Percentiles rank a stretch among this genome's conserved stretches.
Evolutionary conservation across 2,329 filamentous ascomycete species (phyloP).

Genomic region (Pseudocercospora eumusae): DNA sequence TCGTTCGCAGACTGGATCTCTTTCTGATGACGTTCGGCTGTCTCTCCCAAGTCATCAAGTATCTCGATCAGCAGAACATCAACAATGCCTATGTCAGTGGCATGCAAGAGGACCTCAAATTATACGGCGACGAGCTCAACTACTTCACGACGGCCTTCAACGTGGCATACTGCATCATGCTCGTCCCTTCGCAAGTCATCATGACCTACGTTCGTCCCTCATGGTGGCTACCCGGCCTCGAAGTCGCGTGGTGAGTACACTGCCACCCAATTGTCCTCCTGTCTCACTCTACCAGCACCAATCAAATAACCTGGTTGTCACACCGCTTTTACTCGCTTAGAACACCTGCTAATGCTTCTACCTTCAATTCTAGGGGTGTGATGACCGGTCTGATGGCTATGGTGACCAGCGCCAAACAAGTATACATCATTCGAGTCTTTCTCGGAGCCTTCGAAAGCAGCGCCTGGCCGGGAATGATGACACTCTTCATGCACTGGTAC

Average conservation of each 20-base stretch:
- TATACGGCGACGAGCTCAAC: conserved; percentile 35
- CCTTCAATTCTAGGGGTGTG: no score
- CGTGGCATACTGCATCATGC: conserved; percentile 44
- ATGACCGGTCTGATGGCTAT: conserved; percentile 38
- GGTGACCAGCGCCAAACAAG: conserved; percentile 33
- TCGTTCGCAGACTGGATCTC: conserved; percentile 44
- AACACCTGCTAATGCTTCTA: no score
- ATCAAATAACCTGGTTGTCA: no score
- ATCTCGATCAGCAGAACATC: conserved; percentile 37
- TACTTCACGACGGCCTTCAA: conserved; percentile 47
- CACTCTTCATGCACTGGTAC: conserved; percentile 42
- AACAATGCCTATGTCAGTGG: conserved; percentile 31
- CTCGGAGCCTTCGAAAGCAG: conserved; percentile 38
- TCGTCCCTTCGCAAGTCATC: conserved; percentile 45
- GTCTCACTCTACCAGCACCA: no score
- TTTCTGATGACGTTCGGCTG: conserved; percentile 47
- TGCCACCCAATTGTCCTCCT: no score
- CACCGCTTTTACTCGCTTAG: no score
- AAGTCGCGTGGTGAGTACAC: conserved; percentile 34
- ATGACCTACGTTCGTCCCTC: conserved; percentile 43
- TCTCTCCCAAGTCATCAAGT: conserved; percentile 44
- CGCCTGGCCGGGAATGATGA: conserved; percentile 51
- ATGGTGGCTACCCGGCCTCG: conserved; percentile 37
- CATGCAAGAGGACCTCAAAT: conserved; percentile 35
- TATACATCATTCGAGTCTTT: conserved; percentile 35